Conservation (phyloP, 345 rosid species). For the Citrus sp. region DNA sequence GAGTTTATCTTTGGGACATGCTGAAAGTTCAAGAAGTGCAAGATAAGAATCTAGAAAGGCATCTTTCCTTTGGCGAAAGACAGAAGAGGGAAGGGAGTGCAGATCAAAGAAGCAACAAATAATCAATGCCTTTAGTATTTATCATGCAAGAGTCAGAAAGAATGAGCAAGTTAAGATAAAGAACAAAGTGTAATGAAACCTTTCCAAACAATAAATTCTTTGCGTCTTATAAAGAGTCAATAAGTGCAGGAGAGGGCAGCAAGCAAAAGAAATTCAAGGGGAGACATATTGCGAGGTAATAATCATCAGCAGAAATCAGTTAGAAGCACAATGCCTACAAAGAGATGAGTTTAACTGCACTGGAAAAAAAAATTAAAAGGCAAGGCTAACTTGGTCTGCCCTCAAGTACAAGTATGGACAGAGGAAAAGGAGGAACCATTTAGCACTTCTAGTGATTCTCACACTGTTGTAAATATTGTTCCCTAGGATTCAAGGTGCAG, state of each 20-base stretch:
- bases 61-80: not conserved
- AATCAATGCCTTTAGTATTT: not conserved
- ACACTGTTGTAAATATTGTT: not conserved
- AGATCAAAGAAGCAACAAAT: not conserved
- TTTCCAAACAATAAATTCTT: not conserved
- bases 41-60: constrained; percentile 14
- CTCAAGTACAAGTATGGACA: not conserved
- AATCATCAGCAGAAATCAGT: not conserved
- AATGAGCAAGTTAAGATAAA: not conserved
- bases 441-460: not conserved
- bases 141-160: not conserved
- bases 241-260: not conserved
- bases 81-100: not conserved
- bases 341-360: not conserved
- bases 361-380: not conserved
- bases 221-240: not conserved
- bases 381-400: not conserved
- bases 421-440: not conserved
- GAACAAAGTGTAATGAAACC: not conserved
- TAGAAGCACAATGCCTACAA: not conserved
- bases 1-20: constrained; percentile 82
- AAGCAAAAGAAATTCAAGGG: not conserved
- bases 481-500: not conserved
- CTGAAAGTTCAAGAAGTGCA: constrained; percentile 34
- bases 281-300: not conserved